Evolutionary conservation across 306 rosid species (phyloP), one percentile per base, ranked within the genome.

Genomic region (Hippophae gyantsensis): DNA sequence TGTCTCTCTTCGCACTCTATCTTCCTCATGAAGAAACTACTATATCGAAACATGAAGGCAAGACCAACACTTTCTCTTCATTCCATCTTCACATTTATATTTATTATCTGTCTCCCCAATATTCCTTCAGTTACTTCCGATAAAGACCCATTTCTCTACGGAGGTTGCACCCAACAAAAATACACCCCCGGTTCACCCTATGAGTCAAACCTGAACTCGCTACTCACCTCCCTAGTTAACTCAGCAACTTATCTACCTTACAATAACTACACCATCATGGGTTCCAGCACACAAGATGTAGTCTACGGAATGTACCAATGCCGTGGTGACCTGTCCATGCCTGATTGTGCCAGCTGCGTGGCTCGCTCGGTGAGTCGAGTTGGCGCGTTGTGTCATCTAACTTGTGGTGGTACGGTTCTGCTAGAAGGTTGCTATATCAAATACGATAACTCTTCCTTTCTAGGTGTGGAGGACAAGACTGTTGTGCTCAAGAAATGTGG

Each of bases 281-380:
- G 81, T 9, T 66, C 93, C 7, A 62, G 47, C 67, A 58, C 67
- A 0, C 74, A 52, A 32, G 97, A 85, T 74, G 61, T 72, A 23
- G 69, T 72, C 8, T 69, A 80, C 71, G 96, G 96, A 9, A 86
- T 92, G 67, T 85, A 76, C 84, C 98, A 92, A 61, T 92, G 98
- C 75, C 96, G 96, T 0, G 98, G 83, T 5, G 98, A 92, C 75
- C 89, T 92, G 49, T 62, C 89, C 57, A 85, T 85, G 98, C 93
- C 86, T 0, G 96, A 83, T 72, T 92, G 96, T 70, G 79, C 96
- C 69, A 26, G 84, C 1, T 87, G 96, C 67, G 66, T 92, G 1
- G 62, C 83, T 0, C 83, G 81, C 1, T 76, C 97, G 0, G 78
- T 83, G 54, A 44, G 78, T 1, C 84, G 83, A 0, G 72, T 80